phyloP scores from a whole-genome alignment of 2,329 filamentous ascomycete genomes.

The Aspergillus sp. region DNA sequence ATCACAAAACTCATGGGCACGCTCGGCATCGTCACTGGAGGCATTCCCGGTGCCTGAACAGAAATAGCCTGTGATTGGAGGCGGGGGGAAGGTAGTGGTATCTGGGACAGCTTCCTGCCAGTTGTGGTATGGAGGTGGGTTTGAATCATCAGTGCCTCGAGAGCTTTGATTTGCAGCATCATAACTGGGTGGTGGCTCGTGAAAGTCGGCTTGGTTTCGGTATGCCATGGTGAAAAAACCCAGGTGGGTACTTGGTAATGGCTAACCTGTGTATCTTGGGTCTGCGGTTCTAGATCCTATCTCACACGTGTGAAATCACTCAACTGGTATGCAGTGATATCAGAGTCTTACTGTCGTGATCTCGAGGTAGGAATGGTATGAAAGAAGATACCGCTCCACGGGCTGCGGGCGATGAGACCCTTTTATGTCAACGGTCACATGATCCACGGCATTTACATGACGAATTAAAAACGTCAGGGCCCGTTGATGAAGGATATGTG shows the following conservation, averaged over 20 bases:
- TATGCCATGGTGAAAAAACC: background rate
- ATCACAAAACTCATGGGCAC: slow-evolving; percentile 57
- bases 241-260: background rate
- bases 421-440: background rate
- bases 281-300: background rate
- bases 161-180: slow-evolving; percentile 13
- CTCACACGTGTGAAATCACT: background rate
- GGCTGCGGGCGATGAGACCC: background rate
- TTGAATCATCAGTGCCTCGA: slow-evolving; percentile 25
- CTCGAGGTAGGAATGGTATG: no score
- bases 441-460: background rate
- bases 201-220: background rate
- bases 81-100: slow-evolving; percentile 59
- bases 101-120: slow-evolving; percentile 61
- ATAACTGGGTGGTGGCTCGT: slow-evolving; percentile 20
- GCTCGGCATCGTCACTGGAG: slow-evolving; percentile 52
- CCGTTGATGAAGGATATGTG: no score
- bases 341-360: no score
- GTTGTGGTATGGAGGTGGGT: slow-evolving; percentile 58
- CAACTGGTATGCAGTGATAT: background rate
- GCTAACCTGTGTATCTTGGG: background rate
- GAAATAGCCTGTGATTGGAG: slow-evolving; percentile 55
- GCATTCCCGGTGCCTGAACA: slow-evolving; percentile 59
- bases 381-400: no score
- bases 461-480: background rate